Evolutionary conservation across 2,329 filamentous ascomycete genomes (phyloP).

Genomic region (Fusarium circinatum): DNA sequence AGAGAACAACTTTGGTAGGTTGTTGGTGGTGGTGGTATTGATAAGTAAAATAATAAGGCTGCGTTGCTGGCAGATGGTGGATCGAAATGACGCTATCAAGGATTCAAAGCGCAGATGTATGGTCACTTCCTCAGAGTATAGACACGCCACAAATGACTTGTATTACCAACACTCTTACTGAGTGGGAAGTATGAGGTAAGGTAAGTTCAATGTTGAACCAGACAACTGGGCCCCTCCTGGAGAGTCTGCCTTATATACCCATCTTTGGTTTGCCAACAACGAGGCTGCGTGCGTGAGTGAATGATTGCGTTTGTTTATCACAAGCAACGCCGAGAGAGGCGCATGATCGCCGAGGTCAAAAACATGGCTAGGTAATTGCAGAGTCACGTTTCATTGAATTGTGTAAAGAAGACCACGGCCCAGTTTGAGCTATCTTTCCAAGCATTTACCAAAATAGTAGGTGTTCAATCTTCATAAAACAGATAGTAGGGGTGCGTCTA

Average conservation of each 20-base stretch:
- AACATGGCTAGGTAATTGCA: background rate
- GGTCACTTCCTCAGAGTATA: conserved; percentile 2
- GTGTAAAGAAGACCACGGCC: background rate
- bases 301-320: conserved; percentile 10
- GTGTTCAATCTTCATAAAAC: conserved; percentile 11
- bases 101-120: conserved; percentile 2
- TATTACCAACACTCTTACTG: background rate
- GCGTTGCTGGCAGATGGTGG: conserved; percentile 18
- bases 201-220: background rate
- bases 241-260: background rate
- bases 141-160: background rate
- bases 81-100: conserved; percentile 36
- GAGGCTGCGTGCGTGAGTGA: background rate
- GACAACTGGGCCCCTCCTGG: background rate
- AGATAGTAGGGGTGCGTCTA: conserved; percentile 10
- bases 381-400: background rate
- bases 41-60: conserved; percentile 9
- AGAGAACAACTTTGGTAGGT: background rate
- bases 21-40: background rate
- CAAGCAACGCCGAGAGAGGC: conserved; percentile 31
- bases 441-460: conserved; percentile 16
- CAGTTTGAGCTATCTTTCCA: background rate
- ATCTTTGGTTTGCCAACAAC: background rate
- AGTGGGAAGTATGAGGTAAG: background rate
- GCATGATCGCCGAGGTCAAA: conserved; percentile 29